Base-by-base conservation (phyloP, 1,284 basidiomycete genomes). In the Cronartium quercuum region DNA sequence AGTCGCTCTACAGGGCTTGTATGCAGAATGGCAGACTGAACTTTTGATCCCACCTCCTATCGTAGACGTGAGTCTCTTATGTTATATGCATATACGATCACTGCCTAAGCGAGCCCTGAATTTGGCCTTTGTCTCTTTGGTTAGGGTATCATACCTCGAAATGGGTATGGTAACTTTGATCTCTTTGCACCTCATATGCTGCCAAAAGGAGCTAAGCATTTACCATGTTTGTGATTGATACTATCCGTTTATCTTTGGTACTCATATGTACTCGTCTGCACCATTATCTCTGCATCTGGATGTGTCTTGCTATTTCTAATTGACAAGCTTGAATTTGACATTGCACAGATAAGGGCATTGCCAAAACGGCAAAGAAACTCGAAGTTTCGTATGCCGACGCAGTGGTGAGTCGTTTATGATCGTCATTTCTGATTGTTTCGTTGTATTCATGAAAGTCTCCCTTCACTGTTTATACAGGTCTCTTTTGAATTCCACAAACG, bases 111-210 rank as follows among this genome's bases (percentile, higher is more conserved):
- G 1, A 55, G 21, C 10, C 15, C 29, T 21, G 29, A 55, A 15
- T 55, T 61, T 61, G 18, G 60, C 18, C 18, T 3, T n/a, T 6
- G 51, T 47, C 38, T 18, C 47, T 6, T 9, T 34, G 0, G 38
- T 29, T 24, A 97, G 91, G 95, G 96, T 24, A 88, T 87, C 80
- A 87, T 98, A 47, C 94, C 94, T 4, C 94, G 91, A 82, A 99
- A 99, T 79, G 88, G 90, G 76, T 99, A 96, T 81, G 96, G 96
- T 24, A 98, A 98, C 81, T 91, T 99, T 77, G 95, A 99, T 83
- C 83, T 99, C 37, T 98, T 96, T 81, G 91, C 91, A 5, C 90
- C 92, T 34, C 89, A 90, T 1, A 98, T 99, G 95, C 85, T 98
- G 34, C 96, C 96, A 0, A 83, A 83, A 67, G 95, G 95, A 15